Percentiles rank a stretch among this genome's conserved stretches.
These are phyloP conservation scores for Hypomontagnella submonticulosa DNA, from an alignment of 495 filamentous ascomycete genomes.

Conservation along the genomic window DNA sequence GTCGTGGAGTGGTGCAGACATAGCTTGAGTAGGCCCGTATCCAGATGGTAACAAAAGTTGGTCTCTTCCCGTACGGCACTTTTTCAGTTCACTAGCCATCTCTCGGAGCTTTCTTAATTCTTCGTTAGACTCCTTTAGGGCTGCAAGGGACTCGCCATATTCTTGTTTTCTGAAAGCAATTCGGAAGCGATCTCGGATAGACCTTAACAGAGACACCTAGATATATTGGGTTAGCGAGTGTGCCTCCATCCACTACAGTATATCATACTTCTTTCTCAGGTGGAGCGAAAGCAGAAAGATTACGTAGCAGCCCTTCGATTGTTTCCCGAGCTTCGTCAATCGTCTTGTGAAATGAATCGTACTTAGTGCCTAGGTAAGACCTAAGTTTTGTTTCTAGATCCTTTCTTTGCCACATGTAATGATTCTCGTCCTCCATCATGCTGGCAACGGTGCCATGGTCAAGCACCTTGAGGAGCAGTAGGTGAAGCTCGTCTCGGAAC, in stretches of 20 bases:
- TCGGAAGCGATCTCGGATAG: background rate
- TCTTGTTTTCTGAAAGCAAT: conserved; percentile 9
- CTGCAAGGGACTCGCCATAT: conserved; percentile 2
- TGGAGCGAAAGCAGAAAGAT: background rate
- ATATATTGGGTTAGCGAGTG: too few species aligned
- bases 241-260: too few species aligned
- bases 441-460: conserved; percentile 4
- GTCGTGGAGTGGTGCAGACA: conserved; percentile 12
- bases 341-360: background rate
- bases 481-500: conserved; percentile 36
- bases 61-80: background rate
- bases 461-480: conserved; percentile 26
- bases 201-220: background rate
- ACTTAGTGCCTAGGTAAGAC: conserved; percentile 8
- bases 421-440: conserved; percentile 24
- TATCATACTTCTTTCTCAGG: conserved; percentile 6
- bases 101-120: conserved; percentile 11
- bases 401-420: conserved; percentile 15
- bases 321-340: background rate
- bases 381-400: conserved; percentile 15
- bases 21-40: conserved; percentile 3
- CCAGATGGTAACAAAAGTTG: conserved; percentile 1
- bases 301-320: conserved; percentile 1
- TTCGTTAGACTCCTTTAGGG: conserved; percentile 3
- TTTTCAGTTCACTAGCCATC: background rate